Percentiles rank a stretch among this genome's conserved stretches.
Evolutionary conservation across 345 rosid species (phyloP).

Genomic region (Bruguiera parviflora): DNA sequence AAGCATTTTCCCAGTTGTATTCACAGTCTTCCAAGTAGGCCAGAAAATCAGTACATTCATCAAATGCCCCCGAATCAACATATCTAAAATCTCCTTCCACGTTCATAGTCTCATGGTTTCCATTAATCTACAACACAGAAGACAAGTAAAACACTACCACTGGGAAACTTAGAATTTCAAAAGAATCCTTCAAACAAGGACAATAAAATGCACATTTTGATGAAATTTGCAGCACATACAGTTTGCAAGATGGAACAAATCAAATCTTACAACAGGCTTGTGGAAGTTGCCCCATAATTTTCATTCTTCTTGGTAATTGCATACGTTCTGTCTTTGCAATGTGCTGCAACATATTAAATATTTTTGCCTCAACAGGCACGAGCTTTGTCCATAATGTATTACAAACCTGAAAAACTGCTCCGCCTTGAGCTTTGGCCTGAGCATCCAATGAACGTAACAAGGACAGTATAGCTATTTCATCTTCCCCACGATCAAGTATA

Average conservation of each 20-base stretch:
- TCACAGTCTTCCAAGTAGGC: slow-evolving; percentile 51
- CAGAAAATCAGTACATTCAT: slow-evolving; percentile 70
- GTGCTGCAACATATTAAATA: background rate
- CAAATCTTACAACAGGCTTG: too few relatives aligned
- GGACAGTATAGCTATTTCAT: slow-evolving; percentile 83
- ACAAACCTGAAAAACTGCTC: slow-evolving; percentile 89
- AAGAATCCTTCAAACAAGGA: background rate
- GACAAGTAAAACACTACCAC: background rate
- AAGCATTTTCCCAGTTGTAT: slow-evolving; percentile 70
- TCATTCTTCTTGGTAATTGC: background rate
- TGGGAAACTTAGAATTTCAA: background rate
- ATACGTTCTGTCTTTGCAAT: background rate
- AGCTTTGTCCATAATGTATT: slow-evolving; percentile 10
- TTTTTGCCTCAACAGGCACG: background rate
- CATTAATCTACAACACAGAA: slow-evolving; percentile 52
- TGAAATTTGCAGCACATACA: too few relatives aligned
- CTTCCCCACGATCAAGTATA: slow-evolving; percentile 84
- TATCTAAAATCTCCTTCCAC: slow-evolving; percentile 92
- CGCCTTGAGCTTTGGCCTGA: slow-evolving; percentile 82
- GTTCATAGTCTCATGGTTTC: slow-evolving; percentile 93
- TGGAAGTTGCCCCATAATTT: too few relatives aligned
- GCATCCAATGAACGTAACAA: slow-evolving; percentile 58
- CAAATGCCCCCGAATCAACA: slow-evolving; percentile 69
- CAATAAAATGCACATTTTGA: background rate
- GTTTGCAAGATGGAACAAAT: background rate